A percentile compares a stretch with the other conserved stretches of the same genome.
Evolutionary conservation across 1,139 yeast species (phyloP).

Genomic region (Candida dubliniensis): DNA sequence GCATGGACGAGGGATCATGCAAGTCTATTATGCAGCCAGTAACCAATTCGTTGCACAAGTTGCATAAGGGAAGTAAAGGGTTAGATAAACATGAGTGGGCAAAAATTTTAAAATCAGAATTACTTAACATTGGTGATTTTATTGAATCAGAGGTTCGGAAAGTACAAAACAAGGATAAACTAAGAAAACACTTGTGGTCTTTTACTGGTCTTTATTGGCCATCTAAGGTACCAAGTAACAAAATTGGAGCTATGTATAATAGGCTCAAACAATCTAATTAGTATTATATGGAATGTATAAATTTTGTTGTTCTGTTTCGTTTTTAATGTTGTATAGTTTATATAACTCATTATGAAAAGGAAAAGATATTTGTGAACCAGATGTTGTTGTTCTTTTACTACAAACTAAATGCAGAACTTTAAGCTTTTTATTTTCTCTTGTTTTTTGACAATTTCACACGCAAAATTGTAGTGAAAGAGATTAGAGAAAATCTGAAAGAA

Average conservation of each 20-base stretch:
- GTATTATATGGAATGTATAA: neutral
- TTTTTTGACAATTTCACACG: too few species aligned
- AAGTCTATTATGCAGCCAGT: constrained; percentile 69
- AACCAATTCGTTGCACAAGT: constrained; percentile 66
- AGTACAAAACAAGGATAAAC: constrained; percentile 28
- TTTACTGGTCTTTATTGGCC: constrained; percentile 95
- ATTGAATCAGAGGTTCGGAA: constrained; percentile 33
- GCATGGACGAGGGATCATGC: constrained; percentile 79
- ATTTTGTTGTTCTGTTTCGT: too few species aligned
- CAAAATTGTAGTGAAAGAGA: too few species aligned
- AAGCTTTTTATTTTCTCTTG: too few species aligned
- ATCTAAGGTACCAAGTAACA: constrained; percentile 75
- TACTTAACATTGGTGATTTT: constrained; percentile 77
- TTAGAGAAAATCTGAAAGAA: too few species aligned
- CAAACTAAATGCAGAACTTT: too few species aligned
- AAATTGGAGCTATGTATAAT: constrained; percentile 82
- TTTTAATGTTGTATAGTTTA: too few species aligned
- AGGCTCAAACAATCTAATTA: constrained; percentile 43
- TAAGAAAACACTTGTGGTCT: constrained; percentile 80
- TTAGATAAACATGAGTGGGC: constrained; percentile 88
- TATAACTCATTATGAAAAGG: too few species aligned
- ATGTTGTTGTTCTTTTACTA: too few species aligned
- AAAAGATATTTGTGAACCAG: too few species aligned
- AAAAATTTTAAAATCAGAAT: constrained; percentile 65
- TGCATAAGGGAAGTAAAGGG: constrained; percentile 80